phyloP scores from a whole-genome alignment of 208 protist species.

The Tetramitus jugosus region DNA sequence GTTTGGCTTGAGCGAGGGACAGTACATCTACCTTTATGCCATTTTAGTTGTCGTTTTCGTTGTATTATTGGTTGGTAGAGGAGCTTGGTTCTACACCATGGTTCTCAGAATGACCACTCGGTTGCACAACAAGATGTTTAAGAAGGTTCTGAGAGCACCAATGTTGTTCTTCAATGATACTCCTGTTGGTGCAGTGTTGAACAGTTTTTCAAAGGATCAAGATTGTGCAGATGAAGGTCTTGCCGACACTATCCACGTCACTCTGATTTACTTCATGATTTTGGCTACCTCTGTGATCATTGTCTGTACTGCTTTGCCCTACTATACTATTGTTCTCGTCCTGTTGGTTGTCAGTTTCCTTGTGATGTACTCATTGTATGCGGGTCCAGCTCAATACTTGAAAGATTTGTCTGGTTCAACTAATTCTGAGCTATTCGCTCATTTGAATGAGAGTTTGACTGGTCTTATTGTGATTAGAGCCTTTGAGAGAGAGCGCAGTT shows the following conservation, averaged over 20 bases:
- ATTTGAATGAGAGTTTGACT: conserved; percentile 49
- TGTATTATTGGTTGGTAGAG: not conserved
- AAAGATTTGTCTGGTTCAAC: conserved; percentile 59
- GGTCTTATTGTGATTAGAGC: conserved; percentile 53
- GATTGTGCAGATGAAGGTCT: not conserved
- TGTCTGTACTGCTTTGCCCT: not conserved
- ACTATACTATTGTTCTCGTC: not conserved
- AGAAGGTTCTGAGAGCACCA: conserved; percentile 45
- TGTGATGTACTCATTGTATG: conserved; percentile 42
- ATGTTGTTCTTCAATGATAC: conserved; percentile 87
- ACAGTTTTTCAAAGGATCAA: conserved; percentile 80
- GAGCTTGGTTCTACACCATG: not conserved
- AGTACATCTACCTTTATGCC: not conserved
- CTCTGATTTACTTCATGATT: conserved; percentile 15
- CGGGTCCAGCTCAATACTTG: conserved; percentile 56
- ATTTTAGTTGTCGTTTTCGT: not conserved
- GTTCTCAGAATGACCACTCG: conserved; percentile 21
- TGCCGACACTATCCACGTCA: not conserved
- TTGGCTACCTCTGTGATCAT: not conserved
- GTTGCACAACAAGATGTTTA: conserved; percentile 52
- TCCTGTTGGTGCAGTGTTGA: conserved; percentile 80
- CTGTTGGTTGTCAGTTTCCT: not conserved
- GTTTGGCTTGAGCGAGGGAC: not conserved
- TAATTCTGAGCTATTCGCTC: conserved; percentile 61
- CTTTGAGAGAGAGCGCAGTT: conserved; percentile 23